Evolutionary conservation across 2,329 filamentous ascomycete genomes (phyloP).

Genomic region (Cladobotryum mycophilum): DNA sequence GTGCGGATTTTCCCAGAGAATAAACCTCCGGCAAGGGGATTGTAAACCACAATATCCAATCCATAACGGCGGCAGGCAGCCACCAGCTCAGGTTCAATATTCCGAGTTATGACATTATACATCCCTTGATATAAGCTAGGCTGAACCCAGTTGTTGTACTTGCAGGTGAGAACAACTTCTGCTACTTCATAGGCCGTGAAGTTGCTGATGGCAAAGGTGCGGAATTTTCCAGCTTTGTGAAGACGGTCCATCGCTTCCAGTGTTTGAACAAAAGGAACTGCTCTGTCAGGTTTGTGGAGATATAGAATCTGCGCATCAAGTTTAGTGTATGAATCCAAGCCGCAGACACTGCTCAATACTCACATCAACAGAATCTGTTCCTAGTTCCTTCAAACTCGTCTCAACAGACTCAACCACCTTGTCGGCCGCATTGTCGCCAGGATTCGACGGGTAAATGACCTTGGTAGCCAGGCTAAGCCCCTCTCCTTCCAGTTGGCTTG

Average conservation of each 20-base stretch:
- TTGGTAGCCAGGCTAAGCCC: conserved; percentile 73
- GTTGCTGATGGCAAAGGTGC: conserved; percentile 73
- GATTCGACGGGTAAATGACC: conserved; percentile 53
- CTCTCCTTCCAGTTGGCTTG: conserved; percentile 73
- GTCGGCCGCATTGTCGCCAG: conserved; percentile 56
- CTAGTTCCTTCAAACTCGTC: conserved; percentile 63
- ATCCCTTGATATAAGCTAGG: conserved; percentile 83
- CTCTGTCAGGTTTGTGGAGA: conserved; percentile 45
- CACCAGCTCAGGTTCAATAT: conserved; percentile 69
- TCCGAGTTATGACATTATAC: conserved; percentile 76
- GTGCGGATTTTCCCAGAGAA: conserved; percentile 76
- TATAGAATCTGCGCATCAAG: conserved; percentile 28
- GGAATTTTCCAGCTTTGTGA: conserved; percentile 81
- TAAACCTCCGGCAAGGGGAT: conserved; percentile 28
- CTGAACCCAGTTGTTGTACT: conserved; percentile 72
- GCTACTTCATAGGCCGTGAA: conserved; percentile 84
- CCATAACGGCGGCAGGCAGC: conserved; percentile 47
- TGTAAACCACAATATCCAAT: conserved; percentile 13
- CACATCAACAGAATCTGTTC: conserved; percentile 65
- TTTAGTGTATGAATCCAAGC: too few relatives aligned
- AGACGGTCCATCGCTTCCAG: conserved; percentile 71
- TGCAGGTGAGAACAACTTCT: conserved; percentile 74
- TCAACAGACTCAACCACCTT: conserved; percentile 61
- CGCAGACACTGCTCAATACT: conserved; percentile 17
- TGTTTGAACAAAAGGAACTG: conserved; percentile 71